A percentile compares a stretch with the other conserved stretches of the same genome.
Conservation (phyloP, 352 stramenopile species). For the Pythium insidiosum region DNA sequence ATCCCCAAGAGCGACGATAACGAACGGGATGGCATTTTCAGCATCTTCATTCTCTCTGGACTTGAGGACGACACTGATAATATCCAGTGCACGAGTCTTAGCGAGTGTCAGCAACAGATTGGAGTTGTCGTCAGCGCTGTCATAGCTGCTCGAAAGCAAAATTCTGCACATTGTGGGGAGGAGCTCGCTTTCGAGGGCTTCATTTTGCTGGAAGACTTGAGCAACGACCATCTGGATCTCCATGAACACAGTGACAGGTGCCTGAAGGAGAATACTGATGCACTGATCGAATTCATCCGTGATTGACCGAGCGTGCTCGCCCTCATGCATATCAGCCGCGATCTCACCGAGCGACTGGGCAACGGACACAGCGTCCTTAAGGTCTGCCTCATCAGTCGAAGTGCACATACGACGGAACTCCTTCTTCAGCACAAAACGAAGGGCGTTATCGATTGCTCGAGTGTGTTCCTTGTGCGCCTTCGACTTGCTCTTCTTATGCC, state of each 20-base stretch:
- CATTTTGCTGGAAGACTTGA: slow-evolving; percentile 36
- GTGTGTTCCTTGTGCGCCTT: slow-evolving; percentile 35
- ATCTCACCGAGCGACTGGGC: slow-evolving; percentile 46
- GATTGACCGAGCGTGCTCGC: too few relatives aligned
- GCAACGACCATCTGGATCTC: slow-evolving; percentile 44
- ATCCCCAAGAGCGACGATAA: slow-evolving; percentile 62
- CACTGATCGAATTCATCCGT: slow-evolving; percentile 57
- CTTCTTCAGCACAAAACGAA: slow-evolving; percentile 56
- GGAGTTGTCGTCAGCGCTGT: slow-evolving; percentile 16
- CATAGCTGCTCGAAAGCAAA: slow-evolving; percentile 23
- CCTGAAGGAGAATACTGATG: slow-evolving; percentile 54
- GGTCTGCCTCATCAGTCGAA: slow-evolving; percentile 5
- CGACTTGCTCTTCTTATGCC: slow-evolving; percentile 23
- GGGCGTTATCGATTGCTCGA: slow-evolving; percentile 29
- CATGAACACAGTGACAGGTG: slow-evolving; percentile 51
- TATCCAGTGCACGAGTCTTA: slow-evolving; percentile 58
- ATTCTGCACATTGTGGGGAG: slow-evolving; percentile 52
- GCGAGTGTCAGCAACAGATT: slow-evolving; percentile 32
- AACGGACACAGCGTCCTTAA: slow-evolving; percentile 18
- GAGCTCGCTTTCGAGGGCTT: slow-evolving; percentile 33
- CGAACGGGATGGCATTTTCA: slow-evolving; percentile 36
- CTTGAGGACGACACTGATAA: slow-evolving; percentile 58
- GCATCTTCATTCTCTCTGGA: slow-evolving; percentile 31
- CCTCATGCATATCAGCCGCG: slow-evolving; percentile 24
- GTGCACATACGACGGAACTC: slow-evolving; percentile 57